Percentiles rank a stretch among this genome's conserved stretches.
Conservation (phyloP, 768 basidiomycete species). For the Lactarius trivialis region DNA sequence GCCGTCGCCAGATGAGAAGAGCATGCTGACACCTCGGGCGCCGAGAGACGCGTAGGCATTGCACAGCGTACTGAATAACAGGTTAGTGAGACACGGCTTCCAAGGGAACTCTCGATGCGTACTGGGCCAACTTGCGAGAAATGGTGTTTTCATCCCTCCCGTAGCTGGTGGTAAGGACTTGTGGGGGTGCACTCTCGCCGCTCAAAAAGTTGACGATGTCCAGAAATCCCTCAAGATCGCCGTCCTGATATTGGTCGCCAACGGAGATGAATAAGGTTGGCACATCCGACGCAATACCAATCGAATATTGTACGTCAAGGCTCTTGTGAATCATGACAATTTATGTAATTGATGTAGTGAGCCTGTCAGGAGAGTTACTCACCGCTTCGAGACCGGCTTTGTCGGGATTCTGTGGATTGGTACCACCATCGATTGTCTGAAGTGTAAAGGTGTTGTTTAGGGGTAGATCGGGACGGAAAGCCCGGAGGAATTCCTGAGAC, state of each 20-base stretch:
- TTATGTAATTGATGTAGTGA: not conserved
- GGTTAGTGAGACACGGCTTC: not conserved
- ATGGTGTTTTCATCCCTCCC: slow-evolving; percentile 13
- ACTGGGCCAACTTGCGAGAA: slow-evolving; percentile 12
- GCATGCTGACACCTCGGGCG: slow-evolving; percentile 17
- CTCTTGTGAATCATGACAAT: slow-evolving; percentile 10
- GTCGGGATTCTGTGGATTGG: slow-evolving; percentile 13
- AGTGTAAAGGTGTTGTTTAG: slow-evolving; percentile 17
- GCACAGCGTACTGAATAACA: slow-evolving; percentile 16
- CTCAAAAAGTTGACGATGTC: slow-evolving; percentile 21
- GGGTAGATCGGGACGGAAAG: slow-evolving; percentile 17
- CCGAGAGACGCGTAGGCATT: slow-evolving; percentile 21
- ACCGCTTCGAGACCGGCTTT: slow-evolving; percentile 25
- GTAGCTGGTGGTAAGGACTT: slow-evolving; percentile 19
- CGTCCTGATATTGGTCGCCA: slow-evolving; percentile 22
- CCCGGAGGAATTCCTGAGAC: slow-evolving; percentile 14
- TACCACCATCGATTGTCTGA: slow-evolving; percentile 24
- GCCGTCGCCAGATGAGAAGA: slow-evolving; percentile 25
- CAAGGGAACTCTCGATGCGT: not conserved
- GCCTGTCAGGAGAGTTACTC: not conserved
- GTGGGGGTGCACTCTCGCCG: slow-evolving; percentile 14
- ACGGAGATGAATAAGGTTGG: slow-evolving; percentile 28
- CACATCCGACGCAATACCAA: slow-evolving; percentile 24
- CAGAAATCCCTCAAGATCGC: slow-evolving; percentile 21
- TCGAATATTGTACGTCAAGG: slow-evolving; percentile 25